A percentile compares a stretch with the other conserved stretches of the same genome.
These are phyloP conservation scores for Pleurotus pulmonarius DNA, from an alignment of 768 basidiomycete species.

Conservation along the genomic window DNA sequence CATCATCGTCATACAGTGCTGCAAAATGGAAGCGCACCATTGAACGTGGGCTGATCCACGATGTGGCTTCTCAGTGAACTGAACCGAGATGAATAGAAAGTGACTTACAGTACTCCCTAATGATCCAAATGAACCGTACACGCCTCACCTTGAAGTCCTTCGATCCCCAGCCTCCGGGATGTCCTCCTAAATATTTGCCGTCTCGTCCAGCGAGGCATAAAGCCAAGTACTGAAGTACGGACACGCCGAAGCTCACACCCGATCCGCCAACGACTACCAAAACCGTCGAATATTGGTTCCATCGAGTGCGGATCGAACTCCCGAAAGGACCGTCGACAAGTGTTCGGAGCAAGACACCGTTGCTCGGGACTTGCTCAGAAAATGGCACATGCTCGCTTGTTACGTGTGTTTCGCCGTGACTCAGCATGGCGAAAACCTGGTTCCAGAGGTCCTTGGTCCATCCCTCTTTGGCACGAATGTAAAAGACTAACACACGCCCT, in stretches of 20 bases:
- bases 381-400: conserved; percentile 24
- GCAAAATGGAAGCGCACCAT: conserved; percentile 68
- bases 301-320: conserved; percentile 53
- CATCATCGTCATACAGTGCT: conserved; percentile 57
- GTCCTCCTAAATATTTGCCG: conserved; percentile 43
- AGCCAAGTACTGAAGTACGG: conserved; percentile 62
- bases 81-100: too few relatives aligned
- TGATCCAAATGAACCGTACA: conserved; percentile 73
- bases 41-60: conserved; percentile 57
- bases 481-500: conserved; percentile 56
- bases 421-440: conserved; percentile 34
- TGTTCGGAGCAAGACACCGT: conserved; percentile 51
- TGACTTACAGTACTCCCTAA: conserved; percentile 68
- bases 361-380: conserved; percentile 28
- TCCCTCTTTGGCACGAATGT: conserved; percentile 67
- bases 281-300: conserved; percentile 56
- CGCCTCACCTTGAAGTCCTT: conserved; percentile 41
- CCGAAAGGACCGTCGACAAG: conserved; percentile 71
- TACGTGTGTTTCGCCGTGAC: conserved; percentile 21
- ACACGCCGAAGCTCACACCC: conserved; percentile 69
- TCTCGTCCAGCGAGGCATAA: conserved; percentile 54
- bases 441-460: conserved; percentile 69
- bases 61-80: too few relatives aligned
- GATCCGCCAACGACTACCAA: conserved; percentile 70
- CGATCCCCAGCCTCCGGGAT: conserved; percentile 38